Conservation (phyloP, 1,284 basidiomycete genomes). For the Ganoderma boninense region DNA sequence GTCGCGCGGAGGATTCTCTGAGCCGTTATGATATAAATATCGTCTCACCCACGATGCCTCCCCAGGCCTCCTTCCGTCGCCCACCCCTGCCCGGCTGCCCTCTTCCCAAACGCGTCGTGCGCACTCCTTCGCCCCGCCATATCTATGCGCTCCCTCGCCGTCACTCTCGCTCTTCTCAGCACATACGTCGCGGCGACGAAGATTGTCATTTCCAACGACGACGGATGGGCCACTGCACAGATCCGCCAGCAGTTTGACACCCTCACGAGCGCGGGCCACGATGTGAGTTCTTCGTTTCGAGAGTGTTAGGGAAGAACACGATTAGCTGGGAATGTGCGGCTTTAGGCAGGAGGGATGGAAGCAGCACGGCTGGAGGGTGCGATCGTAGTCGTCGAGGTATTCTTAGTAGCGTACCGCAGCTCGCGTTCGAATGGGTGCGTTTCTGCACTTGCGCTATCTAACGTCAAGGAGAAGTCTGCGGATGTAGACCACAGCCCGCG, state of each 20-base stretch:
- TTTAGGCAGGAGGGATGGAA: too few relatives aligned
- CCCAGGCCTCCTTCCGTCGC: not conserved
- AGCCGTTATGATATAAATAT: not conserved
- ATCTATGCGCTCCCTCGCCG: conserved; percentile 17
- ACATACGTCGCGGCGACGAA: conserved; percentile 28
- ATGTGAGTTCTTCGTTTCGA: conserved; percentile 33
- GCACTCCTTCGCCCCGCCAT: not conserved
- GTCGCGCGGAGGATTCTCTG: not conserved
- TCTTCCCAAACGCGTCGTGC: not conserved
- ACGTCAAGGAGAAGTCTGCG: too few relatives aligned
- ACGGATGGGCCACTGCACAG: conserved; percentile 53
- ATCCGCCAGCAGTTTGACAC: conserved; percentile 50
- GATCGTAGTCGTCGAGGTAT: too few relatives aligned
- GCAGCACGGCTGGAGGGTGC: too few relatives aligned
- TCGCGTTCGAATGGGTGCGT: too few relatives aligned
- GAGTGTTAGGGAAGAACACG: too few relatives aligned
- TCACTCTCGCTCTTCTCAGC: conserved; percentile 16
- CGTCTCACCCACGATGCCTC: not conserved
- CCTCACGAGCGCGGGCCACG: conserved; percentile 44
- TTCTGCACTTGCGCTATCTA: too few relatives aligned
- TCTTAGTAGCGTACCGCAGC: too few relatives aligned
- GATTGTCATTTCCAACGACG: conserved; percentile 44
- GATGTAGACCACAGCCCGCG: too few relatives aligned
- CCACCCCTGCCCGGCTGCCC: not conserved
- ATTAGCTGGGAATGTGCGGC: too few relatives aligned